A percentile compares a stretch with the other conserved stretches of the same genome.
Conservation (phyloP, 371 early-diverging fungal genomes). For the Dichotomocladium elegans region DNA sequence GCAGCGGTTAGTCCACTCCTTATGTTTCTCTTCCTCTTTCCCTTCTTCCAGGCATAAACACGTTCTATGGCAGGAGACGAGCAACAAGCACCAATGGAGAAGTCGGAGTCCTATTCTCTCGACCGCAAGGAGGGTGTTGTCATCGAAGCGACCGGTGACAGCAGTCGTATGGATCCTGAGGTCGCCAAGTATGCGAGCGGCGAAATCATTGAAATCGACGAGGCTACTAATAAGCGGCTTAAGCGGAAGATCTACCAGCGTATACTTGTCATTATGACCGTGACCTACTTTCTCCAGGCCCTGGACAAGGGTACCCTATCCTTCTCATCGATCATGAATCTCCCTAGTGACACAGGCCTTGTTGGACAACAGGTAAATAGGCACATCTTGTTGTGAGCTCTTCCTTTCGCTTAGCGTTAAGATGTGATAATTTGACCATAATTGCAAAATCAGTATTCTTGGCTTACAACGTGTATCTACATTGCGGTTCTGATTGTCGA, state of each 20-base stretch:
- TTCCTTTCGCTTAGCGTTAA: neutral
- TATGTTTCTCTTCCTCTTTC: too few relatives aligned
- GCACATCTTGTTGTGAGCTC: too few relatives aligned
- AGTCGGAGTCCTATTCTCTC: too few relatives aligned
- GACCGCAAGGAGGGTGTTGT: too few relatives aligned
- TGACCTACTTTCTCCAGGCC: constrained; percentile 20
- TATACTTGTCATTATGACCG: constrained; percentile 11
- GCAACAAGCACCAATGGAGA: too few relatives aligned
- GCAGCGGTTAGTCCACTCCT: too few relatives aligned
- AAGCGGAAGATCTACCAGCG: constrained; percentile 12
- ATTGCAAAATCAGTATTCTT: constrained; percentile 11
- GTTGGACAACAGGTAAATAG: constrained; percentile 21
- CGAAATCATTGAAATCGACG: constrained; percentile 14
- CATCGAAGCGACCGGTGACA: too few relatives aligned
- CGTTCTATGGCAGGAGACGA: too few relatives aligned
- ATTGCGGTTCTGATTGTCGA: constrained; percentile 21
- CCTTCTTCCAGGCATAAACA: too few relatives aligned
- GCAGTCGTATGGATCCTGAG: constrained; percentile 21
- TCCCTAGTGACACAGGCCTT: constrained; percentile 11
- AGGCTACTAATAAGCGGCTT: constrained; percentile 15
- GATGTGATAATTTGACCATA: neutral
- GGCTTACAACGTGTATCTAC: constrained; percentile 25
- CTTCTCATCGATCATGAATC: constrained; percentile 21
- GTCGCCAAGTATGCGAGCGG: constrained; percentile 19
- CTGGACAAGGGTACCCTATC: constrained; percentile 22